Evolutionary conservation across 179 eudicot genomes (phyloP).

Genomic region (Actinidia arguta): DNA sequence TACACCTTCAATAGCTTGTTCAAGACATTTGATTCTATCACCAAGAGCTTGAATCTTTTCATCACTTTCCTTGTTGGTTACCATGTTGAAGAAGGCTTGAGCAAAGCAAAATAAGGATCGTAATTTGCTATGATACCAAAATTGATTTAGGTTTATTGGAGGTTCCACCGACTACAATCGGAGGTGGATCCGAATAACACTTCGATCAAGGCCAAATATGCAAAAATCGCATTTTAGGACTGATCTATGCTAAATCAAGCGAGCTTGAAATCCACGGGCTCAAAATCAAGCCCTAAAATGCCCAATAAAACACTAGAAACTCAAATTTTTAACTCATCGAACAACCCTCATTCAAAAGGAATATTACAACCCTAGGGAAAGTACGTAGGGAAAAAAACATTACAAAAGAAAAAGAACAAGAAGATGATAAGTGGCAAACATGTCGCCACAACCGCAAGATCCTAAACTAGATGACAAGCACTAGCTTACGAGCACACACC

Average conservation of each 20-base stretch:
- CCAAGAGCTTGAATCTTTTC: neutral
- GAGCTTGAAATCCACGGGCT: neutral
- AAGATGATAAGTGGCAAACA: neutral
- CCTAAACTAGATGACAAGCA: no score
- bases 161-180: neutral
- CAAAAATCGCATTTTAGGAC: neutral
- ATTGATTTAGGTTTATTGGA: neutral
- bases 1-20: neutral
- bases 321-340: neutral
- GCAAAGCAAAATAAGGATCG: neutral
- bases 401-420: neutral
- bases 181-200: neutral
- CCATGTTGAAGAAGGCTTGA: neutral
- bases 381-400: neutral
- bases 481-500: no score
- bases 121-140: conserved; percentile 5
- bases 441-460: no score
- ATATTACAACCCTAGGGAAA: neutral
- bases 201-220: neutral
- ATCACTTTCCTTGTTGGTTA: neutral
- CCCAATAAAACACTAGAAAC: neutral
- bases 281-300: neutral
- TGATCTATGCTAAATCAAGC: conserved; percentile 7
- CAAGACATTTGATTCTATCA: neutral
- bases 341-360: neutral